Evolutionary conservation across 2,329 filamentous ascomycete genomes (phyloP).

Genomic region (Metarhizium brunneum): DNA sequence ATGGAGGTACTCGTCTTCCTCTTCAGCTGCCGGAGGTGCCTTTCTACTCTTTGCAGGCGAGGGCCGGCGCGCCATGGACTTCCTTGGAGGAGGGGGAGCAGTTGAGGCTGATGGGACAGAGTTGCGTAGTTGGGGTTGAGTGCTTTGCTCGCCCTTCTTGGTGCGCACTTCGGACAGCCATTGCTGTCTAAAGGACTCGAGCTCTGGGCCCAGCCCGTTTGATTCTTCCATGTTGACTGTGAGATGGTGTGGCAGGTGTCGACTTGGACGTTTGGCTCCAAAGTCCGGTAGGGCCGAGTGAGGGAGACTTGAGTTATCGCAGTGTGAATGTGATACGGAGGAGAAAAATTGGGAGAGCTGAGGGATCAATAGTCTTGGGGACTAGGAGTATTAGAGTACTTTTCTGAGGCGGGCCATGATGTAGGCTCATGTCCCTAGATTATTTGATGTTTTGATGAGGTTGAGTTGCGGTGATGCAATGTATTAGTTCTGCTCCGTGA

Average conservation of each 20-base stretch:
- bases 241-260: neutral
- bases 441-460: neutral
- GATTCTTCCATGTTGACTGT: slow-evolving; percentile 2
- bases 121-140: neutral
- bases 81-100: neutral
- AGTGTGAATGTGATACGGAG: neutral
- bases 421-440: neutral
- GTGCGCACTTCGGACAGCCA: slow-evolving; percentile 75
- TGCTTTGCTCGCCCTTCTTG: slow-evolving; percentile 11
- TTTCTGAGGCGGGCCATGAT: neutral
- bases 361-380: neutral
- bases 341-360: neutral
- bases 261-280: neutral
- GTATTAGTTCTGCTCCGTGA: neutral
- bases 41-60: neutral
- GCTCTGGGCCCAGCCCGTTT: slow-evolving; percentile 48
- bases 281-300: slow-evolving; percentile 4
- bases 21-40: slow-evolving; percentile 1
- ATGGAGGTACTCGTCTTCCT: slow-evolving; percentile 7
- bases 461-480: neutral
- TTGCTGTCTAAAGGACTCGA: slow-evolving; percentile 75
- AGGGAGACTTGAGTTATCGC: neutral
- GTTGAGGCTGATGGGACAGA: neutral
- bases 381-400: neutral
- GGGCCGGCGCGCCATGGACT: neutral